Conservation (phyloP, 768 basidiomycete species). For the Lactarius sp. region DNA sequence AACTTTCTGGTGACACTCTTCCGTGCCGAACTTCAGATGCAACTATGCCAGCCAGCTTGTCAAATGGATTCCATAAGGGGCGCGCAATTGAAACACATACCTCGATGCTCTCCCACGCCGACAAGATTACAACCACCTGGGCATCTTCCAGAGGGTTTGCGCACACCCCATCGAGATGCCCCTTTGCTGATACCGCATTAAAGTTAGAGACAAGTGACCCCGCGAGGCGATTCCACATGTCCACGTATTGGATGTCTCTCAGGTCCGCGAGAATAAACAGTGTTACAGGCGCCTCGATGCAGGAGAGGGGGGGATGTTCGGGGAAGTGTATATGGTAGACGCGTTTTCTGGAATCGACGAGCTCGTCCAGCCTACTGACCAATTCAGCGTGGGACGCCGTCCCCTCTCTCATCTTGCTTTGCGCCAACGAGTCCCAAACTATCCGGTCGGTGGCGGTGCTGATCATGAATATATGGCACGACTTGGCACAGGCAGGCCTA, state of each 20-base stretch:
- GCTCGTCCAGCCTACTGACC: neutral
- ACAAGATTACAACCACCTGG: neutral
- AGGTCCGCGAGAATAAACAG: neutral
- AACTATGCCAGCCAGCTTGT: neutral
- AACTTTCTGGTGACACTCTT: neutral
- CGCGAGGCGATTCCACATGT: neutral
- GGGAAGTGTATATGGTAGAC: conserved; percentile 5
- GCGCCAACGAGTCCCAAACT: conserved; percentile 11
- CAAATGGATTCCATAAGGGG: neutral
- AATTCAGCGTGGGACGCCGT: neutral
- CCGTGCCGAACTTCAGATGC: neutral
- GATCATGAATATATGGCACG: neutral
- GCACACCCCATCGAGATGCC: neutral
- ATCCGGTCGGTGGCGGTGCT: neutral
- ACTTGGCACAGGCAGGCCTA: neutral
- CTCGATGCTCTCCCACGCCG: conserved; percentile 3
- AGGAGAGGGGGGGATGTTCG: neutral
- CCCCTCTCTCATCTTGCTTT: neutral
- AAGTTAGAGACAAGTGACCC: neutral
- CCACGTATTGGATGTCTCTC: neutral
- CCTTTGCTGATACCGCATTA: neutral
- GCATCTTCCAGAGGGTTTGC: neutral
- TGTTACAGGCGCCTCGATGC: conserved; percentile 7
- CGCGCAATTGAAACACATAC: neutral
- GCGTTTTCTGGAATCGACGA: neutral